Evolutionary conservation across 768 basidiomycete genomes (phyloP).

Genomic region (Galerina sulciceps): DNA sequence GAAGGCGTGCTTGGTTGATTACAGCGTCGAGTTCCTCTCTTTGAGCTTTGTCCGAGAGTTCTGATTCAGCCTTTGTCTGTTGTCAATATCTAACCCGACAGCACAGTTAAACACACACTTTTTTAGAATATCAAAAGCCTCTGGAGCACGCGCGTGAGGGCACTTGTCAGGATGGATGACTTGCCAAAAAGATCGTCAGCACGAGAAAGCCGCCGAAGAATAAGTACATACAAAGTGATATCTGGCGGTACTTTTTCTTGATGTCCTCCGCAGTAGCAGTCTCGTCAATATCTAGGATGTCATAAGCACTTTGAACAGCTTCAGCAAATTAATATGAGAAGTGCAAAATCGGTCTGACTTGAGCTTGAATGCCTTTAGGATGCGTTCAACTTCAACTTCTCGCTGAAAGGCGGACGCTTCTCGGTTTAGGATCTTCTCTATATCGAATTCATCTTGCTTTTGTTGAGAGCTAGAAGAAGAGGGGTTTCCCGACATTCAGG

Average conservation of each 20-base stretch:
- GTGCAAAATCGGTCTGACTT: slow-evolving; percentile 60
- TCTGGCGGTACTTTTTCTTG: slow-evolving; percentile 86
- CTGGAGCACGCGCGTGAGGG: slow-evolving; percentile 82
- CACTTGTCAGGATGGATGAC: slow-evolving; percentile 99
- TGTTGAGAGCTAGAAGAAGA: slow-evolving; percentile 19
- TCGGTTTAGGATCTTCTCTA: slow-evolving; percentile 80
- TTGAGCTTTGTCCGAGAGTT: slow-evolving; percentile 77
- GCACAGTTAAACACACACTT: slow-evolving; percentile 57
- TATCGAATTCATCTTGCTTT: slow-evolving; percentile 50
- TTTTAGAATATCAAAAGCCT: slow-evolving; percentile 93
- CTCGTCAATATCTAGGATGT: slow-evolving; percentile 83
- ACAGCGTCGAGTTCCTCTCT: slow-evolving; percentile 83
- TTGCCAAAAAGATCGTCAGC: slow-evolving; percentile 32
- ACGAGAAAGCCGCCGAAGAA: not conserved
- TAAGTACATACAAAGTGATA: slow-evolving; percentile 74
- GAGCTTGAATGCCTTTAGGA: slow-evolving; percentile 93
- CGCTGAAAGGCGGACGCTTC: slow-evolving; percentile 87
- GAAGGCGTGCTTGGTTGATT: slow-evolving; percentile 72
- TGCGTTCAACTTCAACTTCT: slow-evolving; percentile 88
- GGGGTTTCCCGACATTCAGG: slow-evolving; percentile 10
- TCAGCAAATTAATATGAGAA: not conserved
- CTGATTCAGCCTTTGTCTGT: slow-evolving; percentile 72
- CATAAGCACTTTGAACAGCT: slow-evolving; percentile 75
- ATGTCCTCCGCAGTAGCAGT: slow-evolving; percentile 77
- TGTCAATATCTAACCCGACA: not conserved